These are phyloP conservation scores for Fusarium pininemorale DNA, from an alignment of 2,329 filamentous ascomycete species.

Conservation along the genomic window DNA sequence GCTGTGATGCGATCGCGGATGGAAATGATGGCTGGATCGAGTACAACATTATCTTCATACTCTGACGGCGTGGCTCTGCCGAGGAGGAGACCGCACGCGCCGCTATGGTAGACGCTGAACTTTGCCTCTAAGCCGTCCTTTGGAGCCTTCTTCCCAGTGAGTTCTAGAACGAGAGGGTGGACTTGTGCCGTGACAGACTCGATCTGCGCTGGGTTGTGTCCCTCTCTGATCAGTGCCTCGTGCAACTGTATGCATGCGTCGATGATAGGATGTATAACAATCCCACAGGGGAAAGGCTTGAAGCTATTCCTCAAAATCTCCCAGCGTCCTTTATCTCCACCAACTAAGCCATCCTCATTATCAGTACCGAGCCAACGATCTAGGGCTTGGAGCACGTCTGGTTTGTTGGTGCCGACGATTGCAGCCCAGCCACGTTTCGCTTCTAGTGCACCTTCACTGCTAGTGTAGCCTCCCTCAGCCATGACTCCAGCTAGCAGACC, in stretches of 20 bases:
- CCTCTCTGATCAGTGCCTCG: not conserved
- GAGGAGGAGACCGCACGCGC: not conserved
- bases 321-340: not conserved
- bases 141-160: not conserved
- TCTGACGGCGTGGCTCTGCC: not conserved
- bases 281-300: not conserved
- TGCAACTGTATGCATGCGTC: not conserved
- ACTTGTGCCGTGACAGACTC: not conserved
- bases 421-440: not conserved
- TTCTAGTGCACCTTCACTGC: not conserved
- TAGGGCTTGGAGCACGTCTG: not conserved
- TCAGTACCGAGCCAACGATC: not conserved
- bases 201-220: not conserved
- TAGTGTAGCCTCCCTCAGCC: not conserved
- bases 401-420: not conserved
- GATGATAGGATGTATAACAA: not conserved
- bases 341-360: not conserved
- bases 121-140: not conserved
- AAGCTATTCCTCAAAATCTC: constrained; percentile 1
- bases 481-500: not conserved
- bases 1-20: not conserved
- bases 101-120: constrained; percentile 9
- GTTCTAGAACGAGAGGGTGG: not conserved
- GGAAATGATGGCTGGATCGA: not conserved
- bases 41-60: not conserved